A percentile compares a stretch with the other conserved stretches of the same genome.
These are phyloP conservation scores for barrel medic (Medicago truncatula) DNA, from an alignment of 306 rosid species.

Conservation along the genomic window DNA sequence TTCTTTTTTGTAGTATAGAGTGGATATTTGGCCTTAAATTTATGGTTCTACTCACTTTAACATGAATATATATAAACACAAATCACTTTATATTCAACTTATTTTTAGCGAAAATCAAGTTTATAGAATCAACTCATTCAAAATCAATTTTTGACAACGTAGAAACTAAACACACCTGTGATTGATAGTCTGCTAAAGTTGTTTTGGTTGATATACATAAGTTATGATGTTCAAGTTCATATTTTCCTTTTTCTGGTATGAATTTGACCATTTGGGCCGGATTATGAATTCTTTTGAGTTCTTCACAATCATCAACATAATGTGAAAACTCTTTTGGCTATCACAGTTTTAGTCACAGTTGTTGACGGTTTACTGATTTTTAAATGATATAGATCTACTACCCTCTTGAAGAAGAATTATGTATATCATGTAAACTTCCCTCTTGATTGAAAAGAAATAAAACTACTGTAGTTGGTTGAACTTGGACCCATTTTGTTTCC, in stretches of 20 bases:
- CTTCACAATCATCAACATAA: conserved; percentile 2
- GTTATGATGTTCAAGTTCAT: background rate
- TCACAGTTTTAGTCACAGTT: background rate
- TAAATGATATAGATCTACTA: conserved; percentile 22
- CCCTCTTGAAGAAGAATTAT: background rate
- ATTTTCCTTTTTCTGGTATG: background rate
- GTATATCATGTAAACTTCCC: background rate
- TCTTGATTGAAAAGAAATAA: background rate
- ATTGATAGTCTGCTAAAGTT: conserved; percentile 19
- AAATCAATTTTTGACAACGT: too few relatives aligned
- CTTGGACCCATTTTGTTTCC: too few relatives aligned
- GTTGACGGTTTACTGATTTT: background rate
- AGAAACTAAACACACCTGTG: background rate
- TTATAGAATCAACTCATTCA: too few relatives aligned
- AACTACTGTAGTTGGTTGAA: conserved; percentile 15
- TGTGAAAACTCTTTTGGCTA: background rate
- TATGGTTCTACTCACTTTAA: too few relatives aligned
- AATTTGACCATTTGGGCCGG: background rate
- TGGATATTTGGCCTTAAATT: too few relatives aligned
- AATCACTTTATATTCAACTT: too few relatives aligned
- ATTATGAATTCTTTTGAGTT: conserved; percentile 12
- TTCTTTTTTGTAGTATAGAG: too few relatives aligned
- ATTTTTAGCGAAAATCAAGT: too few relatives aligned
- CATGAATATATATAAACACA: too few relatives aligned
- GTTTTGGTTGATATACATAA: conserved; percentile 18